Base-by-base conservation (phyloP, 2,329 filamentous ascomycete species). In the Paraphoma sp. region DNA sequence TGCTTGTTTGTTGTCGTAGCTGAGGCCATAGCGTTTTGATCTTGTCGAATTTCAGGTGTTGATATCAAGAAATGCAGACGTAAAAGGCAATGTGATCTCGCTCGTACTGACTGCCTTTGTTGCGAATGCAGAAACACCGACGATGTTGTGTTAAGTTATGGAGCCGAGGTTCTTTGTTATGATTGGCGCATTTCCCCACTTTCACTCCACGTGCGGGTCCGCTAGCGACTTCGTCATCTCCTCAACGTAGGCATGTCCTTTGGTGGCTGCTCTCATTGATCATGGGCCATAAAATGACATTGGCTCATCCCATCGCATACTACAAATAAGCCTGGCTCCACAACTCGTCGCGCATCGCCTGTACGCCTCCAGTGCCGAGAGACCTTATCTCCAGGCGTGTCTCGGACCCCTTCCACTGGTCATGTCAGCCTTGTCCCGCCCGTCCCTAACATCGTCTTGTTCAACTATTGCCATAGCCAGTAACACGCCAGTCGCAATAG, bases 401-500 rank as follows among this genome's bases (percentile, higher is more conserved):
- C 23, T n/a, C 23, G 23, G 23, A 23, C 23, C 23, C 23, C 23
- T 23, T 23, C 5, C 23, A 23, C 23, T 5, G 6, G n/a, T n/a
- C n/a, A 29, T 47, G 12, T 9, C 30, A 30, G 36, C 29, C 18
- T 43, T 10, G 10, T 28, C 18, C 29, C 14, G 28, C 14, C n/a
- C 16, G 17, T 30, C 3, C n/a, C n/a, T 38, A 7, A 54, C 30
- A 29, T 36, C 46, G 11, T 55, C 11, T 28, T 48, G 14, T 7
- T 45, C 42, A 29, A 50, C 44, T n/a, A 31, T 44, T 14, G 62
- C 58, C 44, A 69, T 53, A 4, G 65, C 64, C 28, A 71, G 64
- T 17, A 74, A 47, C 10, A 73, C 64, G 9, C 70, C 71, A 16
- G 54, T 67, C 1, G 68, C 72, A 45, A 77, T 74, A 0, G 59